Base-by-base conservation (phyloP, 805 yeast genomes). In the Cephaloascus fragrans region DNA sequence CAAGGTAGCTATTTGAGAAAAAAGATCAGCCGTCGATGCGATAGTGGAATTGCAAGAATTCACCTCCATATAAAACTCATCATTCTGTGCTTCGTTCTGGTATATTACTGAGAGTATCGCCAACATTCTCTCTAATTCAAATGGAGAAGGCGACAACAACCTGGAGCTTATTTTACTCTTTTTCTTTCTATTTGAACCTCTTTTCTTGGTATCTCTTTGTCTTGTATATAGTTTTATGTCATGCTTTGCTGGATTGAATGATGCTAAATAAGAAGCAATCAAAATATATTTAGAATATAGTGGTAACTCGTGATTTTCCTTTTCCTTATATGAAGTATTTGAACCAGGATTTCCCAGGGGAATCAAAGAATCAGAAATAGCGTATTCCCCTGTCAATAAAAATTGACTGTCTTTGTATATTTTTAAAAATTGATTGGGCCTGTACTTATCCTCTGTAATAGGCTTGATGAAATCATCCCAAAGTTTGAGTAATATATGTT, bases 181-280 rank as follows among this genome's bases (percentile, higher is more conserved):
- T 39, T 64, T 67, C 36, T 63, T 56, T 31, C 66, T 64, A 35
- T 60, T 59, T 35, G 36, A 20, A 31, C 39, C 42, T 35, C 42
- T 36, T 39, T 17, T 40, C 39, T 9, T 18, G 12, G 37, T 63
- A 12, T 70, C 75, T 44, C 67, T 74, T 34, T 82, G 62, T 43
- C 70, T 76, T 26, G 96, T 81, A 50, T 85, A 89, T 39, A 74
- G 63, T 38, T 76, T 72, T 49, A 78, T 61, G 56, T 88, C 97
- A 50, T 71, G 72, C 43, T 75, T 73, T 2, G 81, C 77, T 23
- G 81, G 83, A 40, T 77, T 75, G 51, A 74, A 83, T 0, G 96
- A 86, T 1, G 95, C 94, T 36, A 88, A 60, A 54, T 83, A 89
- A 1, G 95, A 80, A 1, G 96, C 86, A 26, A 87, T 71, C 14